phyloP scores from a whole-genome alignment of 1,284 basidiomycete species.

The Sanghuangporus baumii region DNA sequence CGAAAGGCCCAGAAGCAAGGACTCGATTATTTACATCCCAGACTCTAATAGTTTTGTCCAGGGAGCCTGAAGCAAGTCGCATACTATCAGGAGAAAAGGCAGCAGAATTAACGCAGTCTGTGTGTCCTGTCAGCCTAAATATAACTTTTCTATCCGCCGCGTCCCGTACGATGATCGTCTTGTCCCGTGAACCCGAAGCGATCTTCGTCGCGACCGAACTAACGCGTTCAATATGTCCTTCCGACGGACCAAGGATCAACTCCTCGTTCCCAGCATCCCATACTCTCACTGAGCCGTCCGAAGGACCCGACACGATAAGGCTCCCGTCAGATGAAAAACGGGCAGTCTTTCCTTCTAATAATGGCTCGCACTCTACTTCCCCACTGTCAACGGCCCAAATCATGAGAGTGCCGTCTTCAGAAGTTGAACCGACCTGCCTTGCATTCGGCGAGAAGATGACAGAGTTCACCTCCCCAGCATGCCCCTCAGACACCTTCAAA shows the following conservation, averaged over 20 bases:
- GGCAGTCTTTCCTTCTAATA: neutral
- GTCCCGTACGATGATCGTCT: neutral
- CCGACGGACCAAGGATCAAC: constrained; percentile 25
- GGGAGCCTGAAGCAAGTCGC: neutral
- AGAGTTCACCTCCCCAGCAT: constrained; percentile 17
- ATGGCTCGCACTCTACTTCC: neutral
- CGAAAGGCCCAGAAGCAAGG: neutral
- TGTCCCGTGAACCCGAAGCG: neutral
- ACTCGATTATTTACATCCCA: neutral
- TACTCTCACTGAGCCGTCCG: neutral
- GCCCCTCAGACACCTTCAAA: constrained; percentile 2
- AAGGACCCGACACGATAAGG: neutral
- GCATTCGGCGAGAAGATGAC: constrained; percentile 13
- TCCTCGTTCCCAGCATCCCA: neutral
- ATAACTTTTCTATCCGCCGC: neutral
- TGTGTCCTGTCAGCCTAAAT: neutral
- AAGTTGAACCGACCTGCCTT: constrained; percentile 8
- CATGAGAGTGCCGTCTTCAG: neutral
- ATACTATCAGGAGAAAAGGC: neutral
- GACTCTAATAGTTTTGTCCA: neutral
- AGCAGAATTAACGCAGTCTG: neutral
- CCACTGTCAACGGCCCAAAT: neutral
- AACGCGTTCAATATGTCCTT: too few relatives aligned
- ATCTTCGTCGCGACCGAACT: too few relatives aligned
- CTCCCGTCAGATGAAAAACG: neutral